Conservation (phyloP, 2,329 filamentous ascomycete species). For the Atkinsonella texensis region DNA sequence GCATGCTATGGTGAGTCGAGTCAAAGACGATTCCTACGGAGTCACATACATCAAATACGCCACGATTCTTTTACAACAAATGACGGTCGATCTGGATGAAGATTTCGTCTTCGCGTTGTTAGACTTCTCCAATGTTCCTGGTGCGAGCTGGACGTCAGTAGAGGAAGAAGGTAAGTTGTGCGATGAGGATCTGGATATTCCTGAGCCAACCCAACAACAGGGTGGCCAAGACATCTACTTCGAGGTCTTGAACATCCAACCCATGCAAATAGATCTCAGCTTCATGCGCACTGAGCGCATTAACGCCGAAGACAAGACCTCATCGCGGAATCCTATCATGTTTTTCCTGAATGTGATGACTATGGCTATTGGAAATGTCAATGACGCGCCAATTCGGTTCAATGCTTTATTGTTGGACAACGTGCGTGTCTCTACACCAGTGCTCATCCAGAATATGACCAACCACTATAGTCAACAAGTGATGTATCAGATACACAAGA, state of each 20-base stretch:
- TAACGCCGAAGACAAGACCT: conserved; percentile 90
- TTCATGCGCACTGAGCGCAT: conserved; percentile 95
- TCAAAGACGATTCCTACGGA: conserved; percentile 97
- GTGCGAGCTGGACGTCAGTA: conserved; percentile 59
- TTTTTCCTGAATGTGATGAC: conserved; percentile 98
- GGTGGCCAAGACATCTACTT: conserved; percentile 94
- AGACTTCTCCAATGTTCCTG: conserved; percentile 88
- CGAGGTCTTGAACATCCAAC: conserved; percentile 90
- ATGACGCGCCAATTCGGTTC: conserved; percentile 87
- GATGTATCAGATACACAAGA: conserved; percentile 91
- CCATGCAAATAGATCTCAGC: conserved; percentile 94
- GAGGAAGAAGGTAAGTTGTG: conserved; percentile 76
- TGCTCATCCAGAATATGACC: conserved; percentile 74
- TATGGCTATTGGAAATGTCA: conserved; percentile 98
- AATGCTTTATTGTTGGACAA: conserved; percentile 94
- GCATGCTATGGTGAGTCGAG: conserved; percentile 79
- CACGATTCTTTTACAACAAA: conserved; percentile 84
- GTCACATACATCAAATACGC: conserved; percentile 98
- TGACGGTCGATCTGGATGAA: conserved; percentile 95
- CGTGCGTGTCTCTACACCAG: conserved; percentile 74
- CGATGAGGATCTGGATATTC: conserved; percentile 81
- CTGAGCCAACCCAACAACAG: conserved; percentile 76
- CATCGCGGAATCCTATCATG: conserved; percentile 88
- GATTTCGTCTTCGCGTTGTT: conserved; percentile 95
- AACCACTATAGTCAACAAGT: conserved; percentile 97